A percentile compares a stretch with the other conserved stretches of the same genome.
These are phyloP conservation scores for Omphalotus guepiniiformis DNA, from an alignment of 768 basidiomycete species.

Conservation along the genomic window DNA sequence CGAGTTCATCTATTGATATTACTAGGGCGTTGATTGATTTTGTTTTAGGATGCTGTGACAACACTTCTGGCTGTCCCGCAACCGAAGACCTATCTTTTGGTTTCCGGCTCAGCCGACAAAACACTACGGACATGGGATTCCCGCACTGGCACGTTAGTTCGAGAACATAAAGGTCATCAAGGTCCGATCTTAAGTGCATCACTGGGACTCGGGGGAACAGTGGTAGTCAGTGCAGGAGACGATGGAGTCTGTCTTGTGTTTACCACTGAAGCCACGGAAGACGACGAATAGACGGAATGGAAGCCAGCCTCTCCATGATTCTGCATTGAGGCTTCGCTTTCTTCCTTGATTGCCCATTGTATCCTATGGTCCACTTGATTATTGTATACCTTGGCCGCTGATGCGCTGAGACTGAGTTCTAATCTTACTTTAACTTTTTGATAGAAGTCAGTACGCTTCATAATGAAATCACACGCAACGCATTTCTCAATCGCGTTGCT, in stretches of 20 bases:
- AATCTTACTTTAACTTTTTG: no score
- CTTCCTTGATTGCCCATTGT: no score
- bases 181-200: constrained; percentile 74
- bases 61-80: constrained; percentile 68
- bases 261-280: constrained; percentile 54
- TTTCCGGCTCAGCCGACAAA: constrained; percentile 85
- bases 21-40: constrained; percentile 8
- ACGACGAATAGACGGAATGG: constrained; percentile 22
- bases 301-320: neutral
- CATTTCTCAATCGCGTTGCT: no score
- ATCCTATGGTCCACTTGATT: no score
- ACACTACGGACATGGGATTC: constrained; percentile 92
- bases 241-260: constrained; percentile 86
- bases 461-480: no score
- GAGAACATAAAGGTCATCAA: constrained; percentile 79
- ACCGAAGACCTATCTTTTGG: constrained; percentile 71
- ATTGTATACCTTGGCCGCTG: no score
- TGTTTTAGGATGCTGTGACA: constrained; percentile 86
- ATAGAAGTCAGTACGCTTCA: no score
- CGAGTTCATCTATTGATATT: constrained; percentile 1
- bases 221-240: constrained; percentile 86
- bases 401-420: no score
- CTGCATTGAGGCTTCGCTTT: no score
- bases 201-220: constrained; percentile 63
- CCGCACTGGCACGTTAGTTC: constrained; percentile 72